Conservation (phyloP, 2,329 filamentous ascomycete species). For the Blumeria graminis region DNA sequence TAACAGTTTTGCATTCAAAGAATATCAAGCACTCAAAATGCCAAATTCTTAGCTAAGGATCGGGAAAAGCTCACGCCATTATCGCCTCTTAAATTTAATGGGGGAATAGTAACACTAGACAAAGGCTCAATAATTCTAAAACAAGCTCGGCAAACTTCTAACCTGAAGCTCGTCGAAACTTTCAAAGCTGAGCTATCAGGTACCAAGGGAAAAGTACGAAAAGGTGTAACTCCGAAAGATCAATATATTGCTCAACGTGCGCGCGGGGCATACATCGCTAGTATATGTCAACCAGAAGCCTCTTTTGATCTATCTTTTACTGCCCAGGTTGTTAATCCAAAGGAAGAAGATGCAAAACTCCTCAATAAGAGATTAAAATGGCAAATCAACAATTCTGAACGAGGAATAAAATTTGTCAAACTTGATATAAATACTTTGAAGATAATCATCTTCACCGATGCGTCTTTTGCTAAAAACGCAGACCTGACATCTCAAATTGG, state of each 20-base stretch:
- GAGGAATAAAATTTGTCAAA: not conserved
- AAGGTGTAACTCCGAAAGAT: not conserved
- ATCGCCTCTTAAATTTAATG: conserved; percentile 1
- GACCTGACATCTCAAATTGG: conserved; percentile 2
- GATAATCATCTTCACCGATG: not conserved
- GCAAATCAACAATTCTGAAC: not conserved
- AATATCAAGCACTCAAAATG: not conserved
- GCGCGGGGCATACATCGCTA: not conserved
- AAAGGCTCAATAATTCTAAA: not conserved
- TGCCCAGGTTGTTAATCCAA: not conserved
- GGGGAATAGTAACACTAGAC: not conserved
- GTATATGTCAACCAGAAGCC: not conserved
- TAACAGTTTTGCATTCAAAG: not conserved
- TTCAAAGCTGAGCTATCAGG: not conserved
- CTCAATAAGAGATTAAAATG: conserved; percentile 1
- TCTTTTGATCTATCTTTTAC: not conserved
- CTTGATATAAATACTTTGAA: not conserved
- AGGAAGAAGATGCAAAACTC: not conserved
- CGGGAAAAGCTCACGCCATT: not conserved
- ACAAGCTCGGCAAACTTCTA: not conserved
- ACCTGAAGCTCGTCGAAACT: not conserved
- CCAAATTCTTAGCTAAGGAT: conserved; percentile 1
- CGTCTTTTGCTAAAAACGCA: conserved; percentile 1
- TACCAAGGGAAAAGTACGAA: not conserved
- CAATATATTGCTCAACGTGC: conserved; percentile 1